Percentiles rank a stretch among this genome's conserved stretches.
Conservation (phyloP, 805 yeast species). For the Tetrapisispora namnaoensis region DNA sequence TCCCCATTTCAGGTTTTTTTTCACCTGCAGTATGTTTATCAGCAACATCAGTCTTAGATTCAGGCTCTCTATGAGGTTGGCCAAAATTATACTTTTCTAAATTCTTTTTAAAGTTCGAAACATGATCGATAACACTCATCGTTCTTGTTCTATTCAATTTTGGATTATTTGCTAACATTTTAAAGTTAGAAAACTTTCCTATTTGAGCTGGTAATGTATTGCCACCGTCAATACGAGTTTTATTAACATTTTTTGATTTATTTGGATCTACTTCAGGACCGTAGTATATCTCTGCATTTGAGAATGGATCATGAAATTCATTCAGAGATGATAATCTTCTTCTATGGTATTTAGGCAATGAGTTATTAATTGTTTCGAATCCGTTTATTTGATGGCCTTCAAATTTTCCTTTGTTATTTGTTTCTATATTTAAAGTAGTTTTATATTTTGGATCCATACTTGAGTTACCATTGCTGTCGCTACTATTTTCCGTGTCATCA, state of each 20-base stretch:
- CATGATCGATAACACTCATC: conserved; percentile 36
- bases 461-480: not conserved
- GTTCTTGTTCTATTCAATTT: conserved; percentile 47
- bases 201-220: not conserved
- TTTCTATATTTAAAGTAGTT: not conserved
- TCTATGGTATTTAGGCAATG: conserved; percentile 7
- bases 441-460: not conserved
- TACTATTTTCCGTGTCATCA: not conserved
- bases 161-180: not conserved
- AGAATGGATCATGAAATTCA: conserved; percentile 51
- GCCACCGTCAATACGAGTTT: conserved; percentile 22
- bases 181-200: not conserved
- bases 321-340: conserved; percentile 36
- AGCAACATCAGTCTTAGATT: no score
- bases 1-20: not conserved
- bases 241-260: conserved; percentile 18
- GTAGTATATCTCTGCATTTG: conserved; percentile 60
- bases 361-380: not conserved
- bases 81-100: conserved; percentile 1
- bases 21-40: not conserved
- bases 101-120: conserved; percentile 15
- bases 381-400: not conserved
- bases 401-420: not conserved
- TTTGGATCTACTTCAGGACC: conserved; percentile 53
- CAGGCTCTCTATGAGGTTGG: not conserved